These are phyloP conservation scores for Chrysanthemum makinoi DNA, from an alignment of 129 eudicot species.

Conservation along the genomic window DNA sequence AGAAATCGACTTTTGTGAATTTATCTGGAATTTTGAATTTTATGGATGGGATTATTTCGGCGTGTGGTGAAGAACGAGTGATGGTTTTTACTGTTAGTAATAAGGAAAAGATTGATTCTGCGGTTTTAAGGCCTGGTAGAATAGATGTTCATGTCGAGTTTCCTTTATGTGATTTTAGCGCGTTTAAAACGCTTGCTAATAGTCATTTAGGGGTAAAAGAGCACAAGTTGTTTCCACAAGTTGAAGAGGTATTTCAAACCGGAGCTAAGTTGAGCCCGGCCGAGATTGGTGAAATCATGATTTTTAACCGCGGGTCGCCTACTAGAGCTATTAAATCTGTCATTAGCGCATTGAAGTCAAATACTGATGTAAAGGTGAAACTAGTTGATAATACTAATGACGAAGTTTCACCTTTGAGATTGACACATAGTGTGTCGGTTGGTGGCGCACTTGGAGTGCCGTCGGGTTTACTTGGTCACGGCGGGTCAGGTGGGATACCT, in stretches of 20 bases:
- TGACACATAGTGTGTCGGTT: constrained; percentile 39
- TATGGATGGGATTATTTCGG: constrained; percentile 81
- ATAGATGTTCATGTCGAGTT: constrained; percentile 78
- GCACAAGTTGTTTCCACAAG: constrained; percentile 84
- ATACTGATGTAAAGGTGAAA: constrained; percentile 22
- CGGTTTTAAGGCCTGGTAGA: constrained; percentile 78
- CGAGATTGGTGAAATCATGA: constrained; percentile 88
- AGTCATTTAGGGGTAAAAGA: constrained; percentile 83
- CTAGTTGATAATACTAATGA: not conserved
- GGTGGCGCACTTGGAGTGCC: constrained; percentile 39
- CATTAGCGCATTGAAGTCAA: constrained; percentile 49
- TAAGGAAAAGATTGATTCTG: constrained; percentile 60
- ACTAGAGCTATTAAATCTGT: constrained; percentile 72
- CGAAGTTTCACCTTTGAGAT: constrained; percentile 1
- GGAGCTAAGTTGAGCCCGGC: constrained; percentile 84
- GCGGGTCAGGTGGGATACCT: constrained; percentile 17
- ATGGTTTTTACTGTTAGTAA: constrained; percentile 79
- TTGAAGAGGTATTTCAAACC: constrained; percentile 79
- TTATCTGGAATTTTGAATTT: constrained; percentile 59
- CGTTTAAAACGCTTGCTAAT: constrained; percentile 66
- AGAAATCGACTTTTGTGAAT: constrained; percentile 47
- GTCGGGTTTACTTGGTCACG: constrained; percentile 30
- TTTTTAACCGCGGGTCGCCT: constrained; percentile 73
- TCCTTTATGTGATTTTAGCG: constrained; percentile 74
- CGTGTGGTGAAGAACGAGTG: constrained; percentile 86